Conservation (phyloP, 2,329 filamentous ascomycete species). For the Kalaharituber pfeilii region DNA sequence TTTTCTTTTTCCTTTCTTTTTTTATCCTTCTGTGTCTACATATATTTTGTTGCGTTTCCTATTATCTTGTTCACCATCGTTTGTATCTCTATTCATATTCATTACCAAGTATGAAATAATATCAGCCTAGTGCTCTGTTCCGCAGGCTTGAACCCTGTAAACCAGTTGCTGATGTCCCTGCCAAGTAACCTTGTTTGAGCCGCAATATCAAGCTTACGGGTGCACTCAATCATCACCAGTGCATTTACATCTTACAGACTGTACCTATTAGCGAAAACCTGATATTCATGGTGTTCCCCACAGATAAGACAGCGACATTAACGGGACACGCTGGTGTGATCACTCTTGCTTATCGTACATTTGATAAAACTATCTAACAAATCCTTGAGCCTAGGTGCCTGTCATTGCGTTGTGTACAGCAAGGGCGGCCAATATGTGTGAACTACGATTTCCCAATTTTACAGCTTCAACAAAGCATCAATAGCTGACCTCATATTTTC, state of each 20-base stretch:
- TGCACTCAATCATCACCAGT: too few species aligned
- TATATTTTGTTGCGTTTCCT: neutral
- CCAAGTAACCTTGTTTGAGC: too few species aligned
- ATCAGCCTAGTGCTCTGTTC: neutral
- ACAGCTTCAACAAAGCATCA: neutral
- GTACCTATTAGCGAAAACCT: too few species aligned
- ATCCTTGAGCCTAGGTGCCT: constrained; percentile 16
- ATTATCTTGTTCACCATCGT: neutral
- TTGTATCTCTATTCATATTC: neutral
- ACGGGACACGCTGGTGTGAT: constrained; percentile 19
- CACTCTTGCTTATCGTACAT: neutral
- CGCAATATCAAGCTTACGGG: too few species aligned
- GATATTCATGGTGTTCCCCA: constrained; percentile 18
- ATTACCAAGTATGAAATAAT: neutral
- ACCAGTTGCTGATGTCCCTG: too few species aligned
- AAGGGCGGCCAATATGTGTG: constrained; percentile 22
- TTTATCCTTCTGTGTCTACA: neutral
- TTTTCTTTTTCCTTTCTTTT: too few species aligned
- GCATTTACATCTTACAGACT: too few species aligned
- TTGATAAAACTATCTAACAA: constrained; percentile 2
- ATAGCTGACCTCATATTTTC: constrained; percentile 2
- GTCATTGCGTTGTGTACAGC: constrained; percentile 22
- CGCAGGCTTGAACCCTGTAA: too few species aligned
- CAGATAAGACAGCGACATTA: constrained; percentile 18
- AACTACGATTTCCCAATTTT: neutral